Base-by-base conservation (phyloP, 1,284 basidiomycete species). In the Cronartium quercuum region DNA sequence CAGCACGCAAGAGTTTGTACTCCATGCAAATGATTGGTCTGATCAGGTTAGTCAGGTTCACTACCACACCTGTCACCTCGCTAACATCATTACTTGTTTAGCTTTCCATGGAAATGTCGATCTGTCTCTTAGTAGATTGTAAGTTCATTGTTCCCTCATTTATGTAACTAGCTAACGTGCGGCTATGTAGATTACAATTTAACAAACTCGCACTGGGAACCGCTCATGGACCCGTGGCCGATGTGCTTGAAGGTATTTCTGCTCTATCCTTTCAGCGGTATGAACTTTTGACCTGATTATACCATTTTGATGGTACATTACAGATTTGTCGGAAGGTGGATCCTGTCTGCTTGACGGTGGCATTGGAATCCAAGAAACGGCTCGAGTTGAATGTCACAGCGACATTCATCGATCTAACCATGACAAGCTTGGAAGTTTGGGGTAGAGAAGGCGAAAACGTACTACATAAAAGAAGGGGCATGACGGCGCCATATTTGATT, bases 131-230 rank as follows among this genome's bases (percentile, higher is more conserved):
- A 70, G 90, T 98, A 81, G 93, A 90, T 78, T 98, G 75, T 69
- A 65, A 6, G 68, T 76, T 34, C 35, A 29, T n/a, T 18, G 29
- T 12, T 73, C 76, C 41, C 76, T 77, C 55, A 77, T 79, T 18
- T 77, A 78, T 68, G 67, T 80, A 35, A 70, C 15, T 13, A 41
- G 60, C 18, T 51, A n/a, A 35, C 29, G n/a, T 15, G 13, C 6
- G 47, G 13, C 41, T 47, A 21, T 68, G 29, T 63, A 76, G 75
- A 96, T 81, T 98, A 93, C 91, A 99, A 99, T 83, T 83, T 98
- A 70, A 90, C 91, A 37, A 95, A 97, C 81, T 98, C 96, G 63
- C 94, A 98, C 81, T 99, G 96, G 92, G 96, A 99, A 83, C 96
- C 97, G n/a, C 83, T 99, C 67, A 91, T 98, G 79, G 96, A 99